phyloP scores from a whole-genome alignment of 495 filamentous ascomycete genomes.

The Neurospora tetrasperma region DNA sequence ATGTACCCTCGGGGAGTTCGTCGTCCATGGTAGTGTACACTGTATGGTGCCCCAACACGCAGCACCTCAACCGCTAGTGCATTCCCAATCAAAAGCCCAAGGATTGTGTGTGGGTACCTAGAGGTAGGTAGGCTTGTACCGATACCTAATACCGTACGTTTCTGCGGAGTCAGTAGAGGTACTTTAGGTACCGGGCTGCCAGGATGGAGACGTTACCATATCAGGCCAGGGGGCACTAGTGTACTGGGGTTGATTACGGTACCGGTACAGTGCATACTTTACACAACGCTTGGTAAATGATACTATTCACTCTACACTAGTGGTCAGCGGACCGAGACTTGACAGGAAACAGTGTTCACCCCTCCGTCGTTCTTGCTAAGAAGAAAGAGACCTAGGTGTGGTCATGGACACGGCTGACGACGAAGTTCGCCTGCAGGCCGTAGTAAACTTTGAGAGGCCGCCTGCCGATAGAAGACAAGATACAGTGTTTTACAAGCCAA shows the following conservation, averaged over 20 bases:
- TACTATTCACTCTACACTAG: neutral
- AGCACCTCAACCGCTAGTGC: conserved; percentile 15
- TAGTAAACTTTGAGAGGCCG: neutral
- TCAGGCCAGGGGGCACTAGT: neutral
- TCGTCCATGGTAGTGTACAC: neutral
- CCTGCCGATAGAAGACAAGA: neutral
- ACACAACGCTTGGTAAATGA: neutral
- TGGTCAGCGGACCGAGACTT: neutral
- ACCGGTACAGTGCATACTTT: neutral
- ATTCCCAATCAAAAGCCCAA: conserved; percentile 11
- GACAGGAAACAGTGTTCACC: neutral
- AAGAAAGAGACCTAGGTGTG: neutral
- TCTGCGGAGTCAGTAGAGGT: neutral
- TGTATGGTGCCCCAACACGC: conserved; percentile 7
- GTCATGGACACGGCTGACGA: neutral
- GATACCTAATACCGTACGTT: neutral
- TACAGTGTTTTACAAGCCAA: neutral
- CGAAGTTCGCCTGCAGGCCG: neutral
- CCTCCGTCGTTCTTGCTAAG: neutral
- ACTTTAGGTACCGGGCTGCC: neutral
- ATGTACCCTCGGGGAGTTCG: neutral
- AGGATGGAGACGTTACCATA: neutral
- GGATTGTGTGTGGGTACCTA: conserved; percentile 1
- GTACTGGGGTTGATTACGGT: neutral
- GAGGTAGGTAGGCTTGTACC: no score